Percentiles rank a stretch among this genome's conserved stretches.
These are phyloP conservation scores for Platismatia glauca DNA, from an alignment of 495 filamentous ascomycete genomes.

Conservation along the genomic window DNA sequence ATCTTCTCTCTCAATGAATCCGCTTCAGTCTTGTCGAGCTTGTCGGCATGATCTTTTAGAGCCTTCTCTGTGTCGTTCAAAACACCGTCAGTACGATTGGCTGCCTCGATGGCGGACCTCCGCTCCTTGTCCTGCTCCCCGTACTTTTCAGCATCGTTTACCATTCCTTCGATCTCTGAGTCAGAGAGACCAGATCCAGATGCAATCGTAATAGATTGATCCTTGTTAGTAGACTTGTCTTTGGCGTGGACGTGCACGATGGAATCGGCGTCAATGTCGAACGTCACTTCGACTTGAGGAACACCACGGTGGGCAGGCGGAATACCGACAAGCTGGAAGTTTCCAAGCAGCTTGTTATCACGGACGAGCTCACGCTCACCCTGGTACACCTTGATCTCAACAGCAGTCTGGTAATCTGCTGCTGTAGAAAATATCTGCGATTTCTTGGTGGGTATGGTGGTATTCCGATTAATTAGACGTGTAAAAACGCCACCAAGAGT, in stretches of 20 bases:
- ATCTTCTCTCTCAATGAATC: slow-evolving; percentile 94
- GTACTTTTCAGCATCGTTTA: slow-evolving; percentile 94
- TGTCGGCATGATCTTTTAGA: slow-evolving; percentile 90
- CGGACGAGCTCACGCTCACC: slow-evolving; percentile 98
- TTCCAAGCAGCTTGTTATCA: slow-evolving; percentile 98
- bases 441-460: slow-evolving; percentile 99
- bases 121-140: slow-evolving; percentile 93
- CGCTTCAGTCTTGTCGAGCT: slow-evolving; percentile 92
- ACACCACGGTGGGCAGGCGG: slow-evolving; percentile 96
- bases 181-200: slow-evolving; percentile 97
- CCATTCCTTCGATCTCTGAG: slow-evolving; percentile 89
- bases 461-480: slow-evolving; percentile 98
- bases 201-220: slow-evolving; percentile 98
- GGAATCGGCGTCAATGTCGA: slow-evolving; percentile 98
- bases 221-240: slow-evolving; percentile 99
- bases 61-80: slow-evolving; percentile 98
- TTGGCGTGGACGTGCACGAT: slow-evolving; percentile 98
- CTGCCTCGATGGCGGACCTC: slow-evolving; percentile 86
- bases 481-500: slow-evolving; percentile 99
- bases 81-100: slow-evolving; percentile 95
- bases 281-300: slow-evolving; percentile 96
- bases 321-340: slow-evolving; percentile 99
- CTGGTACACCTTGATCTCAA: slow-evolving; percentile 99
- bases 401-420: slow-evolving; percentile 97
- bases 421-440: slow-evolving; percentile 98